These are phyloP conservation scores for Raphidocelis subcapitata DNA, from an alignment of 139 green algal species.

Conservation along the genomic window DNA sequence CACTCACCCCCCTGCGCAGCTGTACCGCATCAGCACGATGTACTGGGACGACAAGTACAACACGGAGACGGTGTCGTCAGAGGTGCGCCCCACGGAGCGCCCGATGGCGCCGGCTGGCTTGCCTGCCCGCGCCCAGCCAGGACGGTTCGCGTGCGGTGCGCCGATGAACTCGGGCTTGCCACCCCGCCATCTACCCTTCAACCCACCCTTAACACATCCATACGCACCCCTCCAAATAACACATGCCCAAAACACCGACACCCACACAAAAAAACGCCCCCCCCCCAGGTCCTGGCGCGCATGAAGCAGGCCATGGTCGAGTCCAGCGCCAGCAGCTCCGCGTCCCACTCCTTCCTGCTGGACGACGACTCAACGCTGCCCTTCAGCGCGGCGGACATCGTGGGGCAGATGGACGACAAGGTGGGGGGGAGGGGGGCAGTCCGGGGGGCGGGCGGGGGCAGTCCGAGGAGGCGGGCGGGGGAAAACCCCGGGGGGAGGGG, in stretches of 20 bases:
- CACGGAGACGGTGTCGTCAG: constrained; percentile 89
- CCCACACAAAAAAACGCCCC: too few species aligned
- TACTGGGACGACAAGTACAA: constrained; percentile 98
- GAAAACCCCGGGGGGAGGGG: not conserved
- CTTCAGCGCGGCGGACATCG: constrained; percentile 65
- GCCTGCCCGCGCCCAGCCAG: too few species aligned
- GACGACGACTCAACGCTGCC: constrained; percentile 95
- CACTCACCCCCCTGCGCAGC: too few species aligned
- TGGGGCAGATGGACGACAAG: constrained; percentile 61
- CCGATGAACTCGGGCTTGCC: too few species aligned
- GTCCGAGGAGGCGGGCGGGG: not conserved
- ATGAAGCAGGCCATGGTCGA: constrained; percentile 95
- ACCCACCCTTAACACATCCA: too few species aligned
- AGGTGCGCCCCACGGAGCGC: too few species aligned
- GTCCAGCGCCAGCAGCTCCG: constrained; percentile 48
- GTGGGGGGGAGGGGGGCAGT: constrained; percentile 3
- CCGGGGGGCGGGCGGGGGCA: not conserved
- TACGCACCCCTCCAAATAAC: too few species aligned
- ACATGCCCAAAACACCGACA: too few species aligned
- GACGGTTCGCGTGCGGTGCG: too few species aligned
- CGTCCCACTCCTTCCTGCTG: constrained; percentile 94
- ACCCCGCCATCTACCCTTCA: too few species aligned
- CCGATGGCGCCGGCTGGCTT: too few species aligned
- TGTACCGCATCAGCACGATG: constrained; percentile 99
- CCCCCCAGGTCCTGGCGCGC: constrained; percentile 62